Base-by-base conservation (phyloP, 176 grass and related monocot genomes). In the Aegilops sharonensis region DNA sequence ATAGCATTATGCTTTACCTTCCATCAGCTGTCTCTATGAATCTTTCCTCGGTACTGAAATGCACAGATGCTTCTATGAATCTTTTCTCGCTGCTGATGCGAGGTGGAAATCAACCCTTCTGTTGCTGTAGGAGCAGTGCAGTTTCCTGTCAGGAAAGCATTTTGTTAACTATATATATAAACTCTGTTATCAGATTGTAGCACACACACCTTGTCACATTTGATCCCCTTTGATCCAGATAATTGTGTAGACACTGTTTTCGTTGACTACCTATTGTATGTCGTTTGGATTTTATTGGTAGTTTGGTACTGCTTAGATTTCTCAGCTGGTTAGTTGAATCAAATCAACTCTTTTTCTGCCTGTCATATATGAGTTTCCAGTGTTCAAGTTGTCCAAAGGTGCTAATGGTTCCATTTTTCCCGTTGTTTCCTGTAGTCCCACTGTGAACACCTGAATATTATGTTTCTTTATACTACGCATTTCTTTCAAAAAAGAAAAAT, bases 201-300 rank as follows among this genome's bases (percentile, higher is more conserved):
- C 21, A 42, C 14, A 78, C 78, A 81, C 40, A 69, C n/a, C 68
- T 62, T 72, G 30, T 86, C 64, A 79, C 23, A 85, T 63, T 69
- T 35, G 67, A 6, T 69, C 25, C 67, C 24, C 81, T 63, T 68
- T 57, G 59, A 9, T 69, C 35, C 59, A 27, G 3, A 75, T 83
- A 67, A 45, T 69, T 88, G n/a, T 84, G 6, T 64, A 81, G 36
- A 27, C 45, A 31, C 15, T 60, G 27, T 64, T 70, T 56, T 80
- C 61, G 37, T 66, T 31, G 27, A 87, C 24, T 24, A 54, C 50
- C 37, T 80, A 39, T 80, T 79, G 20, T 34, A 12, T 75, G 8
- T 85, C 23, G 36, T 15, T 76, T 78, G 6, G 21, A 77, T 18
- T 43, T 36, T 81, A 4, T 56, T 77, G 60, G 31, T 71, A 21